Base-by-base conservation (phyloP, 1,284 basidiomycete species). In the Ustilago xerochloae region DNA sequence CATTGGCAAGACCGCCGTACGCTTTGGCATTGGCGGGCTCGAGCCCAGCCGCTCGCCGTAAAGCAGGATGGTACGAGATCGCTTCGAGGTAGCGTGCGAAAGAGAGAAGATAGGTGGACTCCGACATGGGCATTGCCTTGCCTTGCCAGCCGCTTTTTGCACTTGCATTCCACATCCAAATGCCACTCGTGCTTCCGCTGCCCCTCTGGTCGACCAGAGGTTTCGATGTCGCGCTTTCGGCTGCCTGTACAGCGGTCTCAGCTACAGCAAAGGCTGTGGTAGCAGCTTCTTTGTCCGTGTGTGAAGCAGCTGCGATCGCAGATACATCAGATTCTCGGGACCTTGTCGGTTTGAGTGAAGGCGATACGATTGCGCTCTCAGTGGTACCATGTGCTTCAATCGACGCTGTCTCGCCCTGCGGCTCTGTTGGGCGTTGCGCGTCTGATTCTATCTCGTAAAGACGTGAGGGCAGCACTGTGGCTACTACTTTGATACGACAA, bases 71-170 rank as follows among this genome's bases (percentile, higher is more conserved):
- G 33, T 77, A 78, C 6, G 79, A 56, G 33, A 82, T 58, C 33
- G 75, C 73, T 53, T 82, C 79, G 54, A 82, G 47, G 56, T 73
- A 82, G 33, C 69, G 71, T 10, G 74, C 72, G 35, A 80, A 82
- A 9, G 80, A 81, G 10, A 72, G 58, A 6, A 82, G 69, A 18
- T 79, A 81, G 36, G 79, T 79, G 9, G 73, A 75, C 29, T 78
- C 65, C 41, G 77, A 72, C 74, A 81, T 79, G 36, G 56, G 56
- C 30, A 28, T 32, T 3, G 64, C 70, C 10, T 54, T 59, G 39
- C 63, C 70, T 45, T 79, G 72, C 59, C 68, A 64, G 20, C 79
- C 74, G 22, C 66, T 75, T 18, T 61, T 47, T 12, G 63, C 57
- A 53, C 76, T 73, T 9, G 72, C 76, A 18, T 68, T 74, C 77